Evolutionary conservation across 495 filamentous ascomycete genomes (phyloP).

Genomic region (Parathielavia hyrcaniae): DNA sequence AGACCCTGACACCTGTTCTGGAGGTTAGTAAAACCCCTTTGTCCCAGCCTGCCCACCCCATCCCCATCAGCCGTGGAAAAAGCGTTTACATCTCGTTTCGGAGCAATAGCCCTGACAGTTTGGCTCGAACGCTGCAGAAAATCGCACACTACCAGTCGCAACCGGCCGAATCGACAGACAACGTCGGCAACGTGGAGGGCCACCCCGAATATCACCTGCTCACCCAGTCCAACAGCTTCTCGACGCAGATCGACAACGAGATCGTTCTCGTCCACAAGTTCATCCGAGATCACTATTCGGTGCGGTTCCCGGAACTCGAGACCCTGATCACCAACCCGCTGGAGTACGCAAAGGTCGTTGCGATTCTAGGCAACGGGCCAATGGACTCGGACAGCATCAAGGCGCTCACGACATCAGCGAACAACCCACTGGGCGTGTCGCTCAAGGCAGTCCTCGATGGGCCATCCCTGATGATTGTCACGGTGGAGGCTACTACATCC

Average conservation of each 20-base stretch:
- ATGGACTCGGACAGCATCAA: constrained; percentile 81
- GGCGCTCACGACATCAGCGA: constrained; percentile 57
- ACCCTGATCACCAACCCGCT: constrained; percentile 84
- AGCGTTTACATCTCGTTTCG: constrained; percentile 45
- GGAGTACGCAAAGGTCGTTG: constrained; percentile 93
- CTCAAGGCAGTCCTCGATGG: constrained; percentile 78
- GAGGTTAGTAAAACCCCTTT: constrained; percentile 54
- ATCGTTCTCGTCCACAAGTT: constrained; percentile 92
- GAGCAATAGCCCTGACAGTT: constrained; percentile 54
- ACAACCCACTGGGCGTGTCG: constrained; percentile 68
- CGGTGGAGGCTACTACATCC: constrained; percentile 88
- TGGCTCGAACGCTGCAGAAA: constrained; percentile 53
- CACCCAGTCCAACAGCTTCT: constrained; percentile 75
- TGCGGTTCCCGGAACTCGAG: constrained; percentile 93
- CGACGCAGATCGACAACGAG: constrained; percentile 84
- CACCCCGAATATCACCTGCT: constrained; percentile 81
- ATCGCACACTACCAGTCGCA: constrained; percentile 67
- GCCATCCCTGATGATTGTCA: constrained; percentile 88
- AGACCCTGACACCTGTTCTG: constrained; percentile 66
- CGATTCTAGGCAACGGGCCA: constrained; percentile 87
- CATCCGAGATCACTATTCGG: constrained; percentile 89
- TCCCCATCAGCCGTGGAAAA: constrained; percentile 24
- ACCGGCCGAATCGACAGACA: constrained; percentile 55
- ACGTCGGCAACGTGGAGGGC: constrained; percentile 70
- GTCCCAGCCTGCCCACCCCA: constrained; percentile 6